phyloP scores from a whole-genome alignment of 208 protist genomes.

The Entamoeba histolytica region DNA sequence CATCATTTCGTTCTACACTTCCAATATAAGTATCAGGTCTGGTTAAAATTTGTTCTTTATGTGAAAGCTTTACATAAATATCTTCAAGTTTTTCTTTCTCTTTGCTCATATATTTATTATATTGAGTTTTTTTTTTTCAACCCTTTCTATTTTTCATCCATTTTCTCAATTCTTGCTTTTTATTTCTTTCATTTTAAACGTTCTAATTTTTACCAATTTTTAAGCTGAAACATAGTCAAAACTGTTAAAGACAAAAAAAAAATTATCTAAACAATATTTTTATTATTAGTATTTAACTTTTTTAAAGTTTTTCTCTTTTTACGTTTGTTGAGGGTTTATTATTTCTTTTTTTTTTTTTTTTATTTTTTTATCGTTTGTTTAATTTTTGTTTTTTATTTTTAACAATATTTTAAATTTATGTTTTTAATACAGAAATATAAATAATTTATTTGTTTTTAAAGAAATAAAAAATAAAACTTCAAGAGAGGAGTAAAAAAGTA shows the following conservation, averaged over 20 bases:
- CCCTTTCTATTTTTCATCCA: no score
- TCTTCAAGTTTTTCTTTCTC: neutral
- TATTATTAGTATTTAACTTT: neutral
- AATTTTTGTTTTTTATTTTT: no score
- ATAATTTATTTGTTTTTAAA: no score
- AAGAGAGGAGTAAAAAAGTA: no score
- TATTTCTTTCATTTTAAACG: neutral
- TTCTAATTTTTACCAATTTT: neutral
- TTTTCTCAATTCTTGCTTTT: neutral
- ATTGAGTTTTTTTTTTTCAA: neutral
- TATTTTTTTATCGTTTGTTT: no score
- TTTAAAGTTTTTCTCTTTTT: no score
- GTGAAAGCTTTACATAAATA: neutral
- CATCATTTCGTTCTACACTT: constrained; percentile 13
- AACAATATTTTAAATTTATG: no score
- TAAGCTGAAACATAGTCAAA: no score
- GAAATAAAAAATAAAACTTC: no score
- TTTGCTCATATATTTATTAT: neutral
- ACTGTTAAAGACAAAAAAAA: neutral
- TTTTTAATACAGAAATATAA: no score
- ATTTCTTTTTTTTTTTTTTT: no score
- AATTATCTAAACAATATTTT: neutral
- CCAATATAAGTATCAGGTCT: constrained; percentile 98
- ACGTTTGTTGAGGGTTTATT: no score
- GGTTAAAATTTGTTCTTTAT: constrained; percentile 80